Evolutionary conservation across 352 stramenopile species (phyloP), one percentile per base, ranked within the genome.

Genomic region (Phytophthora parvispora): DNA sequence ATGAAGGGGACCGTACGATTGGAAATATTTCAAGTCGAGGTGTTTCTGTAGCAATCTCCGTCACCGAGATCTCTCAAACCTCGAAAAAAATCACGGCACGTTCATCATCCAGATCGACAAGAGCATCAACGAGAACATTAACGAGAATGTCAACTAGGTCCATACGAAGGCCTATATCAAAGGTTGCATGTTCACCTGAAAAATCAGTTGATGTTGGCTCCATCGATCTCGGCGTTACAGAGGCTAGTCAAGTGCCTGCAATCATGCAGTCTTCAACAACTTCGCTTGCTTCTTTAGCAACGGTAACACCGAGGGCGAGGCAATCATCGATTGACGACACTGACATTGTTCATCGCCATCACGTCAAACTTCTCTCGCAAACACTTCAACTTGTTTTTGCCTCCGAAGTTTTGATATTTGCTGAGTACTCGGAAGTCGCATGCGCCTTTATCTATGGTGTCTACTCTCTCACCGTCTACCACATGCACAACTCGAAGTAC

Each of bases 341-440:
- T 13, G 49, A 60, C n/a, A 43, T 74, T 22, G 27, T 47, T 13
- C 67, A 75, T 57, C 66, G 66, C 20, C 48, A 75, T 20, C 36
- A 67, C 34, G 67, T 57, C 20, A 60, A 58, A 47, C 24, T 67
- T n/a, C 69, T 75, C 6, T 61, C 58, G 2, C 49, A 75, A 25
- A 65, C 49, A 13, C 55, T 76, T 6, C 69, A 76, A 45, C 52
- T 82, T 27, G 31, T 82, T 3, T 82, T 72, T 36, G 52, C 48
- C 3, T 64, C 59, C 10, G 74, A 82, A 29, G 61, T 69, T 16
- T 43, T 74, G 2, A 36, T 70, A 15, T 64, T 82, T 38, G 59
- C 55, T 12, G 74, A 79, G 60, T 82, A 79, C 49, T 51, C 67
- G 13, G 74, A 79, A 40, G 70, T 50, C 6, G 66, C 69, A 13